Evolutionary conservation across 768 basidiomycete species (phyloP), one percentile per base, ranked within the genome.

Genomic region (Neoboletus magnificus): DNA sequence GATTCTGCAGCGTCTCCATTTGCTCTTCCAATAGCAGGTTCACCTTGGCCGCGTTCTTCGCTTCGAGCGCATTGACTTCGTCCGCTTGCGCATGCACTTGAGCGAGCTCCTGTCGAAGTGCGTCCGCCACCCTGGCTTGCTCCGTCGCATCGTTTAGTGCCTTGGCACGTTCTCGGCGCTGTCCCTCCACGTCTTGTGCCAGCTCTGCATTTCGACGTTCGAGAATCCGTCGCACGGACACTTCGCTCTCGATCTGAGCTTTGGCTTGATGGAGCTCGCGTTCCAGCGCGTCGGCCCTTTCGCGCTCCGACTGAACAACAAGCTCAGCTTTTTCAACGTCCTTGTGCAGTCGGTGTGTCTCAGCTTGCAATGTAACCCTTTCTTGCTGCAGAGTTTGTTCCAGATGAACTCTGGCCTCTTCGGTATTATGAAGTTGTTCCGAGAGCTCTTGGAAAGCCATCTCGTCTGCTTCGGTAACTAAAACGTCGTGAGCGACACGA

Each of bases 381-480:
- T 87, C 83, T 52, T 86, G 83, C 32, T 84, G 77, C 57, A 85
- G 79, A 10, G 69, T 61, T 3, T 77, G 72, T 61, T 90, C 89
- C 56, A 83, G 81, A 30, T 77, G 79, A 1, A 68, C 62, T 54
- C 82, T 84, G 18, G 79, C 76, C 52, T 85, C 82, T 61, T 85
- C 81, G 1, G 81, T 68, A 4, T 76, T 76, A 1, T 79, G 82
- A 16, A 94, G 79, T 59, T 89, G 86, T 54, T 87, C 80, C 8
- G 83, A 74, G 5, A 91, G 76, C 58, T 91, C 89, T 52, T 85
- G 82, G 63, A 87, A 86, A 22, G 83, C 84, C 57, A 84, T 81
- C 52, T 89, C 87, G 52, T 89, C 87, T n/a, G 81, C 83, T 66
- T 89, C 87, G 4, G 82, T 80, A 22, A 84, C 89, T 91, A 60